Conservation (phyloP, 495 filamentous ascomycete species). For the Amorphotheca resinae region DNA sequence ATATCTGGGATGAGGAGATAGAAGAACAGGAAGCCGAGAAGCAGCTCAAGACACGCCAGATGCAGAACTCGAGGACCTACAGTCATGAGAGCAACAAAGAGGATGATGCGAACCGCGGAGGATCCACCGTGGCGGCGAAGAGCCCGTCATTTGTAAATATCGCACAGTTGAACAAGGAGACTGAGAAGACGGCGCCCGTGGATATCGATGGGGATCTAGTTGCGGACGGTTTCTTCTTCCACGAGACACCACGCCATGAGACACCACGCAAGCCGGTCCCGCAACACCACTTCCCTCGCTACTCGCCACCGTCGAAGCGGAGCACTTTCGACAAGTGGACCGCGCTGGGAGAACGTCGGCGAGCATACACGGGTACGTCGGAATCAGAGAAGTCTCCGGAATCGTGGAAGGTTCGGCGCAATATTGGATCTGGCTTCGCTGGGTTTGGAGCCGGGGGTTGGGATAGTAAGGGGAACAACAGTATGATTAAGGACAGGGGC, state of each 20-base stretch:
- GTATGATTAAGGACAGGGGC: conserved; percentile 18
- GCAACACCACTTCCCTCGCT: conserved; percentile 28
- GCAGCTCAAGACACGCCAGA: conserved; percentile 47
- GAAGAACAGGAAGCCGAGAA: conserved; percentile 52
- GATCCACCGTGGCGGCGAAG: conserved; percentile 36
- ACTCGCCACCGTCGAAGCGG: conserved; percentile 37
- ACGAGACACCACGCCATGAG: conserved; percentile 31
- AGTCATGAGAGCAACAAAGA: conserved; percentile 54
- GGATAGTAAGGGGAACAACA: conserved; percentile 27
- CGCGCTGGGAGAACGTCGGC: conserved; percentile 65
- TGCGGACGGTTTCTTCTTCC: conserved; percentile 55
- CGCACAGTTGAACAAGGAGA: conserved; percentile 26
- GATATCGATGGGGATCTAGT: conserved; percentile 44
- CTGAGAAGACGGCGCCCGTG: conserved; percentile 26
- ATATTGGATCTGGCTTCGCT: conserved; percentile 35
- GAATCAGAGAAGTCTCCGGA: conserved; percentile 31
- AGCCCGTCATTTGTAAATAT: conserved; percentile 40
- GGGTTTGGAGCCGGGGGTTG: conserved; percentile 38
- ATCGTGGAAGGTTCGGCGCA: conserved; percentile 27
- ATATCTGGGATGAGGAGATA: conserved; percentile 81
- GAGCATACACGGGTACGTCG: conserved; percentile 44
- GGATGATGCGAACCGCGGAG: conserved; percentile 22
- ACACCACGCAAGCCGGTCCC: conserved; percentile 17
- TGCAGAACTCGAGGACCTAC: conserved; percentile 69
- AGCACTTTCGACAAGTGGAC: conserved; percentile 72